Evolutionary conservation across 352 stramenopile genomes (phyloP).

Genomic region (Phytopythium kandeliae): DNA sequence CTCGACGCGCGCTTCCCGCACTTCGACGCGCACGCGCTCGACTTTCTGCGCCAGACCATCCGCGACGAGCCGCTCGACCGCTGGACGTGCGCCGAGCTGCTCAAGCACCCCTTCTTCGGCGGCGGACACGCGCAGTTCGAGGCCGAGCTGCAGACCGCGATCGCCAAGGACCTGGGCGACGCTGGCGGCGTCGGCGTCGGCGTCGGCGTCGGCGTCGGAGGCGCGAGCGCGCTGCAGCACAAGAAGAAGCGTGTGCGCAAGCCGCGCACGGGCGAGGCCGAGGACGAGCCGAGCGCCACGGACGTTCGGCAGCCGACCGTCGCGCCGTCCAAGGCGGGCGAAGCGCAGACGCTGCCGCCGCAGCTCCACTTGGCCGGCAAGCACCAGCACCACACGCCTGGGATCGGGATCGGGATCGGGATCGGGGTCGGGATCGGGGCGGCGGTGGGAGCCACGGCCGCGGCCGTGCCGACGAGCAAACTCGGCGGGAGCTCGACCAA

Average conservation of each 20-base stretch:
- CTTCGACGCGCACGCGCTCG: slow-evolving; percentile 55
- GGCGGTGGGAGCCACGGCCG: too few species aligned
- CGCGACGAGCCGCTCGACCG: slow-evolving; percentile 71
- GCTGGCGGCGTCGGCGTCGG: too few species aligned
- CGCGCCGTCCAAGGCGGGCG: background rate
- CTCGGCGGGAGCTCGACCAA: background rate
- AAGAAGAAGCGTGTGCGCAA: slow-evolving; percentile 62
- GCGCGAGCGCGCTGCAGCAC: slow-evolving; percentile 12
- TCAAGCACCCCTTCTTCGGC: slow-evolving; percentile 72
- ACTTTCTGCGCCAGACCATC: slow-evolving; percentile 72
- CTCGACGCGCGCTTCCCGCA: slow-evolving; percentile 59
- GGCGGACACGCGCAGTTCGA: slow-evolving; percentile 51
- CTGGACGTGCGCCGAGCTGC: slow-evolving; percentile 72
- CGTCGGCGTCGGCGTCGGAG: slow-evolving; percentile 2
- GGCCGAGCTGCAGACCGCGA: slow-evolving; percentile 62
- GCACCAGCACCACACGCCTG: background rate
- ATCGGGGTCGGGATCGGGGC: too few species aligned
- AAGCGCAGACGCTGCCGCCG: slow-evolving; percentile 4
- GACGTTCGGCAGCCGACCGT: slow-evolving; percentile 5
- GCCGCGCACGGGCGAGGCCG: slow-evolving; percentile 14
- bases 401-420: too few species aligned
- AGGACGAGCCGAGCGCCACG: background rate
- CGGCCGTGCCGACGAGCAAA: background rate
- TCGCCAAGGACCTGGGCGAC: slow-evolving; percentile 58
- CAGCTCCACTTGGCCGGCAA: slow-evolving; percentile 3